phyloP scores from a whole-genome alignment of 2,329 filamentous ascomycete genomes.

The Aspergillus sp. region DNA sequence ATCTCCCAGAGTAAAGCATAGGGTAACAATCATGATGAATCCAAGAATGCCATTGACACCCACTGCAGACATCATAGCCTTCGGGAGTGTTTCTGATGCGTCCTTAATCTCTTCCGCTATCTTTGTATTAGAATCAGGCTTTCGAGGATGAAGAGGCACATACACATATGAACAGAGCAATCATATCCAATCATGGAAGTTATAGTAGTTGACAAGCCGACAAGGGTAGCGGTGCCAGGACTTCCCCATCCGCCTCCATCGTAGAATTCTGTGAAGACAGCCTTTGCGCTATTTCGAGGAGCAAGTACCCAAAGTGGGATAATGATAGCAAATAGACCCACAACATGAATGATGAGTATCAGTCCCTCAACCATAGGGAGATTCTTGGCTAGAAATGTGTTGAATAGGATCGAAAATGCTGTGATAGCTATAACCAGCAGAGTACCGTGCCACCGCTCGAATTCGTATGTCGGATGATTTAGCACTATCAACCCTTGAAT shows the following conservation, averaged over 20 bases:
- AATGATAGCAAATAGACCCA: conserved; percentile 47
- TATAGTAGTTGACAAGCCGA: conserved; percentile 45
- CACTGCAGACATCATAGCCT: conserved; percentile 53
- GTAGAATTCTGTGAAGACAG: conserved; percentile 45
- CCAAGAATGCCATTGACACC: conserved; percentile 56
- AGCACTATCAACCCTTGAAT: conserved; percentile 51
- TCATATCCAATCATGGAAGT: conserved; percentile 47
- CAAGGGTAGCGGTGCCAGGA: conserved; percentile 41
- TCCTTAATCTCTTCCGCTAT: conserved; percentile 48
- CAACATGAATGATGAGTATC: conserved; percentile 46
- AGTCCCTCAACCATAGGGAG: conserved; percentile 44
- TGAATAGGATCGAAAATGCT: conserved; percentile 44
- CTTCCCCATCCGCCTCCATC: conserved; percentile 46
- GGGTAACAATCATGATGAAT: conserved; percentile 59
- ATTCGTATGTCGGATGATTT: conserved; percentile 45
- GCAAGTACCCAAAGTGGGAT: conserved; percentile 47
- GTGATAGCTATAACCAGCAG: conserved; percentile 46
- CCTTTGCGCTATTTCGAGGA: conserved; percentile 38
- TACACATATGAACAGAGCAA: conserved; percentile 50
- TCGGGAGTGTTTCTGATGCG: conserved; percentile 54
- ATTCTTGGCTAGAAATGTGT: conserved; percentile 44
- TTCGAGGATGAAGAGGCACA: not conserved
- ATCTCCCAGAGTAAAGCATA: conserved; percentile 58
- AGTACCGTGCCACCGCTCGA: conserved; percentile 49
- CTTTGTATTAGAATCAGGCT: conserved; percentile 11